Evolutionary conservation across 495 filamentous ascomycete genomes (phyloP), one percentile per base, ranked within the genome.

Genomic region (Thermochaetoides thermophila): DNA sequence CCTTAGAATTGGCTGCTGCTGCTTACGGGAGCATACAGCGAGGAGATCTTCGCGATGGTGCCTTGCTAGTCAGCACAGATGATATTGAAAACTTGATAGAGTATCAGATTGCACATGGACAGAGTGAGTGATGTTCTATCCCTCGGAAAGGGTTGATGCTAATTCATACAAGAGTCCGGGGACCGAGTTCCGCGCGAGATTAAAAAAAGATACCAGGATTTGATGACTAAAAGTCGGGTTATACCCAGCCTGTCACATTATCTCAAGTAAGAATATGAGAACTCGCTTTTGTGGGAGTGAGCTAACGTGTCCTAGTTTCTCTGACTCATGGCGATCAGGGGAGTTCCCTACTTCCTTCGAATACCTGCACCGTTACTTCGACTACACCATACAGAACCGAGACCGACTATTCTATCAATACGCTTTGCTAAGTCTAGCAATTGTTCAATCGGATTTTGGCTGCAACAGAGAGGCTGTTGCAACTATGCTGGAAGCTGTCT

Each of bases 401-500:
- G 81, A 91, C 49, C 74, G 80, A 14, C 53, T 58, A n/a, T 84
- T 85, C 42, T 96, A 96, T 50, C 89, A 95, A 45, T 96, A 95
- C 50, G 91, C 91, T 9, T 62, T 95, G n/a, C 71, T 97, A 41
- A 94, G 93, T 48, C 65, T 92, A 16, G 86, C 84, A 9, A 81
- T 95, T 29, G 69, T 96, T 9, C 87, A 96, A 45, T 84, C 86
- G 3, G 91, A 96, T 55, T 96, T 95, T 57, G 87, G 85, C 22
- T 92, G 83, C 39, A 79, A 83, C 52, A 66, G 69, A 25, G 89
- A 96, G 59, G 85, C 87, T n/a, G 70, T 95, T 12, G 74, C 79
- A 5, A 84, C 85, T 2, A 91, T 96, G 75, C 70, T 85, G 38
- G 89, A 96, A 53, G 83, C 85, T 2, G 82, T 96, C 10, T 74